A percentile compares a stretch with the other conserved stretches of the same genome.
Evolutionary conservation across 441 rosid species (phyloP).

Genomic region (Jatropha podagrica): DNA sequence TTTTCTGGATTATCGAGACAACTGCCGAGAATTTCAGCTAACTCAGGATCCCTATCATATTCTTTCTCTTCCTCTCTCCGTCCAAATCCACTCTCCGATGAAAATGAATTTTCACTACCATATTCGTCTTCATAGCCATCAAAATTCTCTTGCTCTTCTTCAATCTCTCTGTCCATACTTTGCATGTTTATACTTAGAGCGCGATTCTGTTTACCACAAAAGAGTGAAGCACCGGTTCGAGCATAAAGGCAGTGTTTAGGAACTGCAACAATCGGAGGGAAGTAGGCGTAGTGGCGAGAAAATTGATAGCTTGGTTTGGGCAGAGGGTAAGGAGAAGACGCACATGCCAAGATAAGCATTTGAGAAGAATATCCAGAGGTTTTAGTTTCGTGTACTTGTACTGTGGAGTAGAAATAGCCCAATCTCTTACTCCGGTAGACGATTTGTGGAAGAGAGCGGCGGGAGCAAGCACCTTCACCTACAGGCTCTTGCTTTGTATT

Average conservation of each 20-base stretch:
- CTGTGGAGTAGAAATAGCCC: too few relatives aligned
- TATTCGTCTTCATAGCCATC: constrained; percentile 20
- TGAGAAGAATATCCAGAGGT: not conserved
- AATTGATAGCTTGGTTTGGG: constrained; percentile 14
- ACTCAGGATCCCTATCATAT: constrained; percentile 81
- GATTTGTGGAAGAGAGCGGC: too few relatives aligned
- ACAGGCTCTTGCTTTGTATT: too few relatives aligned
- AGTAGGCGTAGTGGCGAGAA: constrained; percentile 16
- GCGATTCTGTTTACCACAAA: constrained; percentile 20
- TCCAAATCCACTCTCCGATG: constrained; percentile 29
- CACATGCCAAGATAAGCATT: constrained; percentile 39
- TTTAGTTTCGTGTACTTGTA: too few relatives aligned
- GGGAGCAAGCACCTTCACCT: too few relatives aligned
- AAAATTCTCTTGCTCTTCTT: constrained; percentile 24
- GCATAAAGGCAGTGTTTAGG: not conserved
- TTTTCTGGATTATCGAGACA: constrained; percentile 71
- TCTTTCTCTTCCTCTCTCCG: constrained; percentile 49
- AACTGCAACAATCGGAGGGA: constrained; percentile 29
- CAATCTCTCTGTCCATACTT: constrained; percentile 31
- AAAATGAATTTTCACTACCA: constrained; percentile 29
- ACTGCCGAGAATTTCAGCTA: constrained; percentile 77
- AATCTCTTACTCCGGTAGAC: too few relatives aligned
- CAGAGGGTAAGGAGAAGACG: constrained; percentile 18
- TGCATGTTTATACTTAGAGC: constrained; percentile 20
- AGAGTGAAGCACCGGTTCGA: constrained; percentile 15